Evolutionary conservation across 257 asterid genomes (phyloP).

Genomic region (Capsicum rhomboideum): DNA sequence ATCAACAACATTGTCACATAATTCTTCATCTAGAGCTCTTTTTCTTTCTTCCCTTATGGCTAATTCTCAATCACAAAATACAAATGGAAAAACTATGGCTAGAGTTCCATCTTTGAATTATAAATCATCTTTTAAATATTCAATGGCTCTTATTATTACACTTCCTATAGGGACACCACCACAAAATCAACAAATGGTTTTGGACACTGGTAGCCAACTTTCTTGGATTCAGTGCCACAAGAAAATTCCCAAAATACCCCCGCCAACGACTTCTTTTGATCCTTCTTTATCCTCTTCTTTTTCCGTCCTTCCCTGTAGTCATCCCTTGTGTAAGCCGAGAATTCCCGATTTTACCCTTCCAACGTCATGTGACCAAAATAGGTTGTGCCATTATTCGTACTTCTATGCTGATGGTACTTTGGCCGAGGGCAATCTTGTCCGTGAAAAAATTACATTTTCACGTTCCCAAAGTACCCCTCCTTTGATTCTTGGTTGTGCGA

Average conservation of each 20-base stretch:
- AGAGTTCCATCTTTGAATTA: constrained; percentile 26
- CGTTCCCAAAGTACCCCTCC: constrained; percentile 68
- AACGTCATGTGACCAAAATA: constrained; percentile 63
- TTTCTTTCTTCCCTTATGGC: constrained; percentile 20
- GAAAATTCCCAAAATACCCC: constrained; percentile 18
- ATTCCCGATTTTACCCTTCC: constrained; percentile 87
- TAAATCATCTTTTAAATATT: constrained; percentile 50
- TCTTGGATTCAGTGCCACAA: constrained; percentile 78
- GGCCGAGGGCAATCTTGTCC: constrained; percentile 85
- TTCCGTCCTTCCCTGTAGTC: constrained; percentile 66
- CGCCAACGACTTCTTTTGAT: constrained; percentile 53
- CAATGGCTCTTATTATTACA: constrained; percentile 72
- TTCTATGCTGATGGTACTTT: constrained; percentile 78
- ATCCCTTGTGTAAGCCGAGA: constrained; percentile 71
- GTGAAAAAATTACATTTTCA: constrained; percentile 57
- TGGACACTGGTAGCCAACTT: constrained; percentile 94
- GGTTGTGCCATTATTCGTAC: constrained; percentile 68
- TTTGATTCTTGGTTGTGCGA: constrained; percentile 63
- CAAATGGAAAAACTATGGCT: neutral
- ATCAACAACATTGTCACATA: constrained; percentile 26
- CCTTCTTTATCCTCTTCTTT: constrained; percentile 83
- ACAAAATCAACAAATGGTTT: constrained; percentile 66
- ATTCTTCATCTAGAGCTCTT: constrained; percentile 22
- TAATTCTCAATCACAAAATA: neutral
- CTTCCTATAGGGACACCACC: constrained; percentile 92